These are phyloP conservation scores for Pezicula rhizophila DNA, from an alignment of 2,329 filamentous ascomycete species.

Conservation along the genomic window DNA sequence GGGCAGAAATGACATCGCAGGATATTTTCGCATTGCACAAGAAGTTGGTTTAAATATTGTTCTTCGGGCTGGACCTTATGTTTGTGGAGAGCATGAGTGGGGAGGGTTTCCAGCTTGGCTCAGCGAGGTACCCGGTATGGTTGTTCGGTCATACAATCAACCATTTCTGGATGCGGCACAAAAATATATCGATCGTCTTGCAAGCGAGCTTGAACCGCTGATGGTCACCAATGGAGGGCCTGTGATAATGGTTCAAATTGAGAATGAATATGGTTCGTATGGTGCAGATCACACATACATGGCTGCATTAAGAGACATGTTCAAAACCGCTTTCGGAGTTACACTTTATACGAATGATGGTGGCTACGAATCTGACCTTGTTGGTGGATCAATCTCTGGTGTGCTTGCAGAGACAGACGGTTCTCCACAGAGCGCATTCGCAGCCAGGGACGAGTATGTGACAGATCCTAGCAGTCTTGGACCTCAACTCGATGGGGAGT, in stretches of 20 bases:
- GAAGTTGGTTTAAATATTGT: conserved; percentile 42
- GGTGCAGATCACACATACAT: conserved; percentile 40
- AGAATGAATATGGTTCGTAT: conserved; percentile 47
- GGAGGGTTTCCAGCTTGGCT: conserved; percentile 37
- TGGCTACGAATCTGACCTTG: conserved; percentile 34
- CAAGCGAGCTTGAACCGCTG: conserved; percentile 37
- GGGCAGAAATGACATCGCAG: conserved; percentile 40
- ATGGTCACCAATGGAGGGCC: conserved; percentile 40
- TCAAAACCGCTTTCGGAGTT: conserved; percentile 36
- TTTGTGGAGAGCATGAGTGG: conserved; percentile 41
- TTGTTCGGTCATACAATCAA: conserved; percentile 33
- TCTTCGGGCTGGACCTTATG: conserved; percentile 40
- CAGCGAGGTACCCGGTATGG: conserved; percentile 34
- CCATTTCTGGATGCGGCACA: conserved; percentile 37
- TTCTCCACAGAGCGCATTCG: conserved; percentile 34
- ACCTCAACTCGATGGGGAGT: conserved; percentile 42
- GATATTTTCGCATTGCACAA: conserved; percentile 40
- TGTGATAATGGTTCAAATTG: conserved; percentile 42
- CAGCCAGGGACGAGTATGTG: conserved; percentile 35
- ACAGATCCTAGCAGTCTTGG: conserved; percentile 37
- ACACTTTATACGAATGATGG: conserved; percentile 46
- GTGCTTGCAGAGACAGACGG: conserved; percentile 42
- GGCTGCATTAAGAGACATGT: conserved; percentile 33
- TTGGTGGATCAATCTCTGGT: conserved; percentile 36
- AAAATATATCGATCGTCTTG: conserved; percentile 37